A percentile compares a stretch with the other conserved stretches of the same genome.
Conservation (phyloP, 192 early-diverging fungal species). For the Tieghemiomyces parasiticus region DNA sequence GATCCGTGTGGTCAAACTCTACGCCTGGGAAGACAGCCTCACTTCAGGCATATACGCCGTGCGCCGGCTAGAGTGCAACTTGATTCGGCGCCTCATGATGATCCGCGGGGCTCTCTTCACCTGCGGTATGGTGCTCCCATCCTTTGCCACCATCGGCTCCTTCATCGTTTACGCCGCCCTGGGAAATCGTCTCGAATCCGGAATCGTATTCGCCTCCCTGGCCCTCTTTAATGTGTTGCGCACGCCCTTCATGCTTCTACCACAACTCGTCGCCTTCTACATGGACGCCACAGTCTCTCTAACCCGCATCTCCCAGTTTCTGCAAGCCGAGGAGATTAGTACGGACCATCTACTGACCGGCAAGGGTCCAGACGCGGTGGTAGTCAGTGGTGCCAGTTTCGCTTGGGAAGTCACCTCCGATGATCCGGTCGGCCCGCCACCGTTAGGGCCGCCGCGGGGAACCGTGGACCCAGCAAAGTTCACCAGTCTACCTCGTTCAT, state of each 20-base stretch:
- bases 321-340: conserved; percentile 2
- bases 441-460: conserved; percentile 1
- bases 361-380: conserved; percentile 9
- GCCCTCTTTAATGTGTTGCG: conserved; percentile 28
- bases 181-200: conserved; percentile 19
- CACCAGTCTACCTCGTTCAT: neutral
- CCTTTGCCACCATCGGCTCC: conserved; percentile 23
- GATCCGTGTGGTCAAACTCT: conserved; percentile 48
- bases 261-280: conserved; percentile 9
- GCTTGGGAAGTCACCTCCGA: no score
- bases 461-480: neutral
- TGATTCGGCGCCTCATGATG: conserved; percentile 22
- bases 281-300: conserved; percentile 23
- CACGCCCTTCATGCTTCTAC: conserved; percentile 24
- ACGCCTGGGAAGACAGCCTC: conserved; percentile 36
- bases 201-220: conserved; percentile 26
- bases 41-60: conserved; percentile 16
- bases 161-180: conserved; percentile 16
- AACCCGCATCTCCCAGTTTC: conserved; percentile 23
- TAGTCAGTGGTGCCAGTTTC: conserved; percentile 3
- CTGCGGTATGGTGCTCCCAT: conserved; percentile 21
- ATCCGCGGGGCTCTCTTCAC: conserved; percentile 22
- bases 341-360: neutral
- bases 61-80: conserved; percentile 18
- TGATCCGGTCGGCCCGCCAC: conserved; percentile 11